A percentile compares a stretch with the other conserved stretches of the same genome.
phyloP scores from a whole-genome alignment of 108 stramenopile genomes.

The Pseudonitzschia multistriata region DNA sequence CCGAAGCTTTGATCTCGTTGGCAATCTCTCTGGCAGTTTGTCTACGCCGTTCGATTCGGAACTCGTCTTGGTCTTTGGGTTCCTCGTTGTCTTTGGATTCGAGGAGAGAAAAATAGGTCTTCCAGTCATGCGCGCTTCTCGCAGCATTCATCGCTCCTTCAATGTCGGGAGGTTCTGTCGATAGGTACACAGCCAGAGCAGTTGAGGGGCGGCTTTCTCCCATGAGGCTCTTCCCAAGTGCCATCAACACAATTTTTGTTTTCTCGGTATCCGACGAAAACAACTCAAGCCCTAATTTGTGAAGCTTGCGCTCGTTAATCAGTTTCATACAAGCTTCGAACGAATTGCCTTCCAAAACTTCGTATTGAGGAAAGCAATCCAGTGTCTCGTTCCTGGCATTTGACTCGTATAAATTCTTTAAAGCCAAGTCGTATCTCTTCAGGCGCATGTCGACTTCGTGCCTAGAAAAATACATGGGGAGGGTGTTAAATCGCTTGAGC shows the following conservation, averaged over 20 bases:
- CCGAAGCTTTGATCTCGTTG: constrained; percentile 18
- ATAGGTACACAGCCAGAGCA: constrained; percentile 65
- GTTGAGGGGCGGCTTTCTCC: constrained; percentile 42
- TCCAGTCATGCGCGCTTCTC: constrained; percentile 68
- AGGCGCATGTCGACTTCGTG: constrained; percentile 84
- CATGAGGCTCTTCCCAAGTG: constrained; percentile 65
- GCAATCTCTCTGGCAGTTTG: constrained; percentile 47
- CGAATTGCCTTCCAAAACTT: constrained; percentile 25
- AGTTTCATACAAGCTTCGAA: constrained; percentile 63
- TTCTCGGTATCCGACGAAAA: constrained; percentile 42
- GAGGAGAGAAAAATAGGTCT: constrained; percentile 52
- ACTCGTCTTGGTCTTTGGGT: constrained; percentile 24
- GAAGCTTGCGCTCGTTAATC: constrained; percentile 67
- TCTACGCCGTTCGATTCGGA: constrained; percentile 11
- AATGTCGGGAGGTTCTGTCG: constrained; percentile 50
- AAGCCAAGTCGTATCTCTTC: constrained; percentile 71
- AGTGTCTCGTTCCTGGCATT: constrained; percentile 23
- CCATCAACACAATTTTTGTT: constrained; percentile 45
- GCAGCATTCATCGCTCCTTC: constrained; percentile 75
- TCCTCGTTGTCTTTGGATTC: constrained; percentile 27
- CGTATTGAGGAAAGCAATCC: constrained; percentile 18
- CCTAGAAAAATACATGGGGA: constrained; percentile 54
- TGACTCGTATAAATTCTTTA: constrained; percentile 58
- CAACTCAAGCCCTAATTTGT: constrained; percentile 51
- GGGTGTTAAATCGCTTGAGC: constrained; percentile 63